These are phyloP conservation scores for Diplodia sapinea DNA, from an alignment of 2,329 filamentous ascomycete genomes.

Conservation along the genomic window DNA sequence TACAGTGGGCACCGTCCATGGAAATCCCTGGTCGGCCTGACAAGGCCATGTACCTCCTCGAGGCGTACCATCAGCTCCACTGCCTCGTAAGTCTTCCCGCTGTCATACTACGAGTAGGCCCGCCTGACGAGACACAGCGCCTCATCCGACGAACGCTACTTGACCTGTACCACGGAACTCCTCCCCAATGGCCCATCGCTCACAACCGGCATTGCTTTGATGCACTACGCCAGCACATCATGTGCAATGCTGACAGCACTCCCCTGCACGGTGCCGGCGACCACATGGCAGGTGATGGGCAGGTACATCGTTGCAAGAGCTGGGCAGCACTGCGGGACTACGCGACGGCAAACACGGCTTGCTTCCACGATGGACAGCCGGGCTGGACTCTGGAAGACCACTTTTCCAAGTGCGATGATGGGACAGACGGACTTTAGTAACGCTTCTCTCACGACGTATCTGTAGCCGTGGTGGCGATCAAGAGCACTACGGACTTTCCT, in stretches of 20 bases:
- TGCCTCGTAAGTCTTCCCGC: conserved; percentile 4
- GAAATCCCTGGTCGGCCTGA: background rate
- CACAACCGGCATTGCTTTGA: conserved; percentile 16
- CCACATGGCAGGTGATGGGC: conserved; percentile 4
- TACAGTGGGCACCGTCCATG: conserved; percentile 7
- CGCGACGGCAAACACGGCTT: conserved; percentile 3
- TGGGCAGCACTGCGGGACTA: conserved; percentile 14
- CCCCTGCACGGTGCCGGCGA: conserved; percentile 1
- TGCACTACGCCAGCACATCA: conserved; percentile 5
- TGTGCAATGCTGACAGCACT: conserved; percentile 11
- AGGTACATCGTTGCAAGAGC: conserved; percentile 9
- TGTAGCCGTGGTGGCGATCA: background rate
- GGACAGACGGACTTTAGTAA: background rate
- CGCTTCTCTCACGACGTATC: too few relatives aligned
- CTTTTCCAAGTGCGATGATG: conserved; percentile 5
- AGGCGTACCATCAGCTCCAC: conserved; percentile 20
- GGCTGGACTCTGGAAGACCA: conserved; percentile 12
- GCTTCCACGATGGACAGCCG: conserved; percentile 8
- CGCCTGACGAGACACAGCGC: background rate
- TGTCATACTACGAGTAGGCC: background rate
- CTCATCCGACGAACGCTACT: conserved; percentile 4
- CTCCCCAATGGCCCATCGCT: background rate
- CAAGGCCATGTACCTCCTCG: conserved; percentile 13
- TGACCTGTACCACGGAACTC: background rate
- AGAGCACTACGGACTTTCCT: background rate